Conservation (phyloP, 345 rosid genomes). For the Citrus mangshanensis region DNA sequence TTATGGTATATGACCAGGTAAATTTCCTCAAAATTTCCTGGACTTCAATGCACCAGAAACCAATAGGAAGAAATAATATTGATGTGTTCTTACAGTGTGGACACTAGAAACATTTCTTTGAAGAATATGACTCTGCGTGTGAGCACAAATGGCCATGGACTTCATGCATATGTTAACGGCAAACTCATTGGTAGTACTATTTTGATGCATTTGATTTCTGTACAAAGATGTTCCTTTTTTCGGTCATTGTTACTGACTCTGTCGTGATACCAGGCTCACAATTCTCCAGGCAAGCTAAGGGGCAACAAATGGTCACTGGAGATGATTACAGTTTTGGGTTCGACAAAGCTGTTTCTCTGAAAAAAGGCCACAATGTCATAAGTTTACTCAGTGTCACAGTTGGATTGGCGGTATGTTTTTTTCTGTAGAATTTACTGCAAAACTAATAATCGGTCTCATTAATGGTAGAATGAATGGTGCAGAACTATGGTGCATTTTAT, state of each 20-base stretch:
- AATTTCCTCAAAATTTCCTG: background rate
- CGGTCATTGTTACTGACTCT: background rate
- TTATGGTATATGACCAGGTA: conserved; percentile 30
- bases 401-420: conserved; percentile 29
- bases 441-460: background rate
- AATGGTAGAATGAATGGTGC: background rate
- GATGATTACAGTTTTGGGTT: conserved; percentile 4
- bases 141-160: conserved; percentile 15
- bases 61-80: too few relatives aligned
- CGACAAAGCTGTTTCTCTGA: conserved; percentile 13
- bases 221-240: background rate
- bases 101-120: background rate
- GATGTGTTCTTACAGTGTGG: background rate
- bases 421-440: background rate
- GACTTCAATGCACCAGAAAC: too few relatives aligned
- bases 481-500: conserved; percentile 43
- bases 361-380: conserved; percentile 18
- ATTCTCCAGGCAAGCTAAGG: conserved; percentile 9
- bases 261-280: background rate
- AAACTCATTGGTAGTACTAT: conserved; percentile 8
- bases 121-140: background rate
- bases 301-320: background rate
- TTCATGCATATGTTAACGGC: conserved; percentile 32
- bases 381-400: conserved; percentile 29
- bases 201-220: background rate